Conservation (phyloP, 1,139 yeast genomes). For the Meyerozyma guilliermondii region DNA sequence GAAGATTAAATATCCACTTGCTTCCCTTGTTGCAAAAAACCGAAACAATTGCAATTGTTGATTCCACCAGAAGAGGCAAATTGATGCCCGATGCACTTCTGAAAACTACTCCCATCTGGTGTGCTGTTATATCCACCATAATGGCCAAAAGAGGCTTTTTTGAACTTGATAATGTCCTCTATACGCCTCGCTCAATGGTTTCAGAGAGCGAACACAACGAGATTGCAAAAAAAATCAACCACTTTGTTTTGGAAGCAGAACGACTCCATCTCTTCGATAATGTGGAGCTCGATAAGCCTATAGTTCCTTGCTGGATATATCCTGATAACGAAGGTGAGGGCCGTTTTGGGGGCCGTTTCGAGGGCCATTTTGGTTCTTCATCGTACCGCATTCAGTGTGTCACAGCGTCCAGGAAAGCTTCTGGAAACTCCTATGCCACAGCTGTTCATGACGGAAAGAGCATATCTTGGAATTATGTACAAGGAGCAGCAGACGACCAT, state of each 20-base stretch:
- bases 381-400: constrained; percentile 36
- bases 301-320: constrained; percentile 68
- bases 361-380: too few species aligned
- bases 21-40: constrained; percentile 38
- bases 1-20: constrained; percentile 71
- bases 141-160: constrained; percentile 30
- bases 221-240: constrained; percentile 46
- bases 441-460: constrained; percentile 19
- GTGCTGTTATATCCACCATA: constrained; percentile 65
- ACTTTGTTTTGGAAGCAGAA: constrained; percentile 42
- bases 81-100: constrained; percentile 80
- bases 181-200: constrained; percentile 51
- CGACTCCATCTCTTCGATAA: constrained; percentile 32
- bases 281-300: constrained; percentile 39
- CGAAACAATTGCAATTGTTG: constrained; percentile 61
- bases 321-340: constrained; percentile 37
- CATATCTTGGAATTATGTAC: constrained; percentile 51
- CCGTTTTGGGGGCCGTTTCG: too few species aligned
- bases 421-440: constrained; percentile 38
- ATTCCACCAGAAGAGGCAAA: constrained; percentile 83
- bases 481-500: constrained; percentile 93
- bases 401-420: constrained; percentile 61
- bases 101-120: constrained; percentile 89
- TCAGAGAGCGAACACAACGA: constrained; percentile 53
- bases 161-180: constrained; percentile 16